A percentile compares a stretch with the other conserved stretches of the same genome.
These are phyloP conservation scores for Lactifluus rugatus DNA, from an alignment of 768 basidiomycete species.

Conservation along the genomic window DNA sequence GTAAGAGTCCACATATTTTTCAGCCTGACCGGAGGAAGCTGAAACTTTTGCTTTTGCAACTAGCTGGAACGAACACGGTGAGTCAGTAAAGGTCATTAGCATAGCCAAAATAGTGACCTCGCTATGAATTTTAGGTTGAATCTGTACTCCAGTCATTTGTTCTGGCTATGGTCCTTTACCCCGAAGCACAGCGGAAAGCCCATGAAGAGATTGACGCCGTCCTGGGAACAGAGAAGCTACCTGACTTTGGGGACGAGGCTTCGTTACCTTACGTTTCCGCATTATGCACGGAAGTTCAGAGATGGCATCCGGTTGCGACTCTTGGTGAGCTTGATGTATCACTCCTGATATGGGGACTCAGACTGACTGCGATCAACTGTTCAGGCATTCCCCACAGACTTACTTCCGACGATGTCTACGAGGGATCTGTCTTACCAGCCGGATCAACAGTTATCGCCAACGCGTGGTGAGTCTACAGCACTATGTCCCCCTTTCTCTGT, in stretches of 20 bases:
- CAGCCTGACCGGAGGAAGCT: background rate
- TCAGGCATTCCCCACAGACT: conserved; percentile 13
- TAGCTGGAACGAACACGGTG: conserved; percentile 2
- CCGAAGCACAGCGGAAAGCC: conserved; percentile 25
- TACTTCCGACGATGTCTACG: conserved; percentile 12
- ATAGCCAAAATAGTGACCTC: background rate
- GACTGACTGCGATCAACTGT: background rate
- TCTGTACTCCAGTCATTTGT: conserved; percentile 26
- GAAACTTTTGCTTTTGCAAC: background rate
- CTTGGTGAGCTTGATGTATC: conserved; percentile 16
- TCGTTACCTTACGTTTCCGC: conserved; percentile 24
- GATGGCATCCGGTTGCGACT: conserved; percentile 27
- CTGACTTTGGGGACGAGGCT: conserved; percentile 21
- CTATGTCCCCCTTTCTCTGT: background rate
- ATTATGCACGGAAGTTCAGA: conserved; percentile 22
- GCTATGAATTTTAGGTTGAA: conserved; percentile 19
- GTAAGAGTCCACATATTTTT: background rate
- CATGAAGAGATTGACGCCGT: conserved; percentile 28
- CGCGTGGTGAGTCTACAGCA: background rate
- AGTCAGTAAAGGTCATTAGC: background rate
- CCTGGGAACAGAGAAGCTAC: conserved; percentile 24
- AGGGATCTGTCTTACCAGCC: conserved; percentile 17
- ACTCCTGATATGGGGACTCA: background rate
- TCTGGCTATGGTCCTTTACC: conserved; percentile 27
- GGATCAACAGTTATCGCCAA: conserved; percentile 2